A percentile compares a stretch with the other conserved stretches of the same genome.
phyloP scores from a whole-genome alignment of 2,329 filamentous ascomycete species.

The Metarhizium sp. region DNA sequence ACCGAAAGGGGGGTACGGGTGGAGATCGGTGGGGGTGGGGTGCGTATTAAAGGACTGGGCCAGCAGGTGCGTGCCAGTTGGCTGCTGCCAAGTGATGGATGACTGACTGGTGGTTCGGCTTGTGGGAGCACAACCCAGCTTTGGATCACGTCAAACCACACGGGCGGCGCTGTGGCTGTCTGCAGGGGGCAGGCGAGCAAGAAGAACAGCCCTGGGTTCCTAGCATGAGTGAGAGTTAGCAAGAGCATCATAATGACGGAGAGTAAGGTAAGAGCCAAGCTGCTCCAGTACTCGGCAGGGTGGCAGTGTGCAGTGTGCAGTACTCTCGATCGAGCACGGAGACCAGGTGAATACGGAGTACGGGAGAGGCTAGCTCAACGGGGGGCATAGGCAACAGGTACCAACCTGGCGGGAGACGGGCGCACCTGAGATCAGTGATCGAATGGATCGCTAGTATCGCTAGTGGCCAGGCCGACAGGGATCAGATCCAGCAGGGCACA shows the following conservation, averaged over 20 bases:
- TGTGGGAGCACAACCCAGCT: background rate
- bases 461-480: slow-evolving; percentile 15
- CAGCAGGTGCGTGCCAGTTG: background rate
- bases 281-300: too few relatives aligned
- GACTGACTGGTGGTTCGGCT: background rate
- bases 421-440: slow-evolving; percentile 4
- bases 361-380: too few relatives aligned
- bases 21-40: slow-evolving; percentile 1
- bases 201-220: background rate
- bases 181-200: background rate
- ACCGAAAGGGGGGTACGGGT: slow-evolving; percentile 1
- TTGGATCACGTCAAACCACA: background rate
- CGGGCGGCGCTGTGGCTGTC: background rate
- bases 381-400: slow-evolving; percentile 2
- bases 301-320: too few relatives aligned
- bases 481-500: slow-evolving; percentile 8
- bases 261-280: too few relatives aligned
- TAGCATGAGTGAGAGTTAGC: background rate
- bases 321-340: too few relatives aligned
- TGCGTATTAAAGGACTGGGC: background rate
- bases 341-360: too few relatives aligned
- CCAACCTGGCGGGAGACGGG: slow-evolving; percentile 7
- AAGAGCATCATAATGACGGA: background rate
- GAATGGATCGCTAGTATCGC: slow-evolving; percentile 7
- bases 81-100: background rate